Percentiles rank a stretch among this genome's conserved stretches.
Evolutionary conservation across 2,329 filamentous ascomycete genomes (phyloP).

Genomic region (Fusarium decemcellulare): DNA sequence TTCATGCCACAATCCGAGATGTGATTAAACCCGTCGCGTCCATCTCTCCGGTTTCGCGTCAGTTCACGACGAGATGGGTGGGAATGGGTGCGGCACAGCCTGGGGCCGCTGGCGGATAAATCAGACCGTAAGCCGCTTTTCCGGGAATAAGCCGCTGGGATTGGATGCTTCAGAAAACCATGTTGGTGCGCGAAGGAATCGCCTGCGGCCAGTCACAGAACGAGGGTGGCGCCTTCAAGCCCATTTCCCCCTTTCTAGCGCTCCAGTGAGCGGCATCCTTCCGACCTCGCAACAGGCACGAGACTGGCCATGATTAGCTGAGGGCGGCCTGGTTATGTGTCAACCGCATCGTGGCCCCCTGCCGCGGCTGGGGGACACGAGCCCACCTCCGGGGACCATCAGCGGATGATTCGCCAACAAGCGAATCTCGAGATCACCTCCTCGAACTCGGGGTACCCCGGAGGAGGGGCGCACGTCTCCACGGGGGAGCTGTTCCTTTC

Average conservation of each 20-base stretch:
- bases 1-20: not conserved
- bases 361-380: not conserved
- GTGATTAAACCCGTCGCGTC: constrained; percentile 1
- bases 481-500: not conserved
- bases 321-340: not conserved
- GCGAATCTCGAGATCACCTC: constrained; percentile 3
- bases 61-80: not conserved
- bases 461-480: not conserved
- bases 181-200: not conserved
- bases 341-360: not conserved
- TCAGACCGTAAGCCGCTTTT: constrained; percentile 9
- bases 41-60: not conserved
- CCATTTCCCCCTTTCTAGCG: constrained; percentile 15
- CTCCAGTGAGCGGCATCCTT: constrained; percentile 6
- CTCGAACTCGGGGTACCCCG: constrained; percentile 13
- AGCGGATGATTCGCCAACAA: constrained; percentile 4
- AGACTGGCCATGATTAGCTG: not conserved
- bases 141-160: constrained; percentile 5
- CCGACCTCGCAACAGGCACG: not conserved
- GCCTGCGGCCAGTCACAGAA: constrained; percentile 1
- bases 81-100: constrained; percentile 9
- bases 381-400: not conserved
- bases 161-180: not conserved
- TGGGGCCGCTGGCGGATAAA: constrained; percentile 9
- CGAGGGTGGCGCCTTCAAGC: not conserved